A percentile compares a stretch with the other conserved stretches of the same genome.
phyloP scores from a whole-genome alignment of 2,329 filamentous ascomycete species.

The Diaporthe citriasiana region DNA sequence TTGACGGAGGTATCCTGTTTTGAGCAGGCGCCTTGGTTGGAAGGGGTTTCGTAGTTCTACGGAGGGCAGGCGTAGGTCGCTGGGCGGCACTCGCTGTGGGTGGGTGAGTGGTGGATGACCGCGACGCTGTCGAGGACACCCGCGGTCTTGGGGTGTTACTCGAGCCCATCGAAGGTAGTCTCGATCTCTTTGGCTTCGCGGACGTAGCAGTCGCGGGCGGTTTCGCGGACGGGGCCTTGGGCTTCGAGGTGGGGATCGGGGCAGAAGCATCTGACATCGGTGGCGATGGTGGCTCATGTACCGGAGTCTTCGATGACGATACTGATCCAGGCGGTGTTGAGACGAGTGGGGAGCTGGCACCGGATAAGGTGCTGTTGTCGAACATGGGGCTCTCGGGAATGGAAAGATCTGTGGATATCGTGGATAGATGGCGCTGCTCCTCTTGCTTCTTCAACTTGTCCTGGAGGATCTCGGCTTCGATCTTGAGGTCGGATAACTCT shows the following conservation, averaged over 20 bases:
- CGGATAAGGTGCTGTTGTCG: slow-evolving; percentile 83
- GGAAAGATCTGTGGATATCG: slow-evolving; percentile 74
- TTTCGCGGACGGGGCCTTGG: slow-evolving; percentile 57
- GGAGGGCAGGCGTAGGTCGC: slow-evolving; percentile 55
- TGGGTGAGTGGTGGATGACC: slow-evolving; percentile 53
- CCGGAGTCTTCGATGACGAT: slow-evolving; percentile 66
- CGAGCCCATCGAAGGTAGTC: slow-evolving; percentile 68
- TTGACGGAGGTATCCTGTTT: slow-evolving; percentile 66
- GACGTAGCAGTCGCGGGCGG: slow-evolving; percentile 56
- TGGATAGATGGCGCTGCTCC: slow-evolving; percentile 66
- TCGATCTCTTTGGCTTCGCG: slow-evolving; percentile 59
- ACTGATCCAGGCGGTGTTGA: slow-evolving; percentile 80
- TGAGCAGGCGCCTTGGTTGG: slow-evolving; percentile 60
- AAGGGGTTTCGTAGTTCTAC: slow-evolving; percentile 63
- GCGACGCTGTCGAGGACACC: slow-evolving; percentile 53
- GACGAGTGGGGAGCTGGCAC: slow-evolving; percentile 90
- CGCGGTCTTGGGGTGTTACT: slow-evolving; percentile 69
- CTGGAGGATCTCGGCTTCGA: slow-evolving; percentile 93
- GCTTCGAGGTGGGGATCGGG: slow-evolving; percentile 64
- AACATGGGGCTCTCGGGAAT: slow-evolving; percentile 79
- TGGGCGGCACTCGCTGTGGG: slow-evolving; percentile 63
- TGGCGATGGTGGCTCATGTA: slow-evolving; percentile 90
- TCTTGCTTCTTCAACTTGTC: slow-evolving; percentile 89
- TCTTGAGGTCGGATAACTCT: slow-evolving; percentile 92
- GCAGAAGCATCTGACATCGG: slow-evolving; percentile 90